These are phyloP conservation scores for Aspergillus latus DNA, from an alignment of 2,329 filamentous ascomycete genomes.

Conservation along the genomic window DNA sequence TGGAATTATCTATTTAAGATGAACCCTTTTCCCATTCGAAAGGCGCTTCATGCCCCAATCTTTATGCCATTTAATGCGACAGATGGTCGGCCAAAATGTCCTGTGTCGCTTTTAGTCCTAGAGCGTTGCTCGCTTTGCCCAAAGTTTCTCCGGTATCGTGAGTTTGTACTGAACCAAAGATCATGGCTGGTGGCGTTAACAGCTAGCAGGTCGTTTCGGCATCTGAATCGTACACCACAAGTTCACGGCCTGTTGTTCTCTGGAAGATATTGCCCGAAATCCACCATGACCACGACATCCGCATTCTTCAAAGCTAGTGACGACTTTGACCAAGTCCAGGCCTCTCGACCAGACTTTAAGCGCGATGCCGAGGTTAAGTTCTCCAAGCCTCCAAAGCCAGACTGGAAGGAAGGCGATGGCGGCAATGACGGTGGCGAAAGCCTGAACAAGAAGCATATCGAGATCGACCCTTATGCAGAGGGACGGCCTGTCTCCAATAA, in stretches of 20 bases:
- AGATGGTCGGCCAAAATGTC: neutral
- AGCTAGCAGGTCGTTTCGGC: neutral
- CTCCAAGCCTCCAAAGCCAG: slow-evolving; percentile 43
- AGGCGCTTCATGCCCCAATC: neutral
- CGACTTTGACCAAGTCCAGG: slow-evolving; percentile 43
- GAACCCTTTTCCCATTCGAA: neutral
- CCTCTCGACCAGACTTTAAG: slow-evolving; percentile 44
- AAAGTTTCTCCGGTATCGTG: neutral
- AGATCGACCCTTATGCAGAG: slow-evolving; percentile 76
- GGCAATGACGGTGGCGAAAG: slow-evolving; percentile 48
- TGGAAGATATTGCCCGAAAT: slow-evolving; percentile 1
- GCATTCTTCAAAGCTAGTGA: slow-evolving; percentile 27
- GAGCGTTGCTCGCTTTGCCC: neutral
- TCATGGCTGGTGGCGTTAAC: neutral
- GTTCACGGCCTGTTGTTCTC: neutral
- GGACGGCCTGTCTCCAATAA: slow-evolving; percentile 69
- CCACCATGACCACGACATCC: slow-evolving; percentile 21
- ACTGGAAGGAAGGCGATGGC: slow-evolving; percentile 46
- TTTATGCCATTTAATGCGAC: neutral
- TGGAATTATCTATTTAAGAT: slow-evolving; percentile 11
- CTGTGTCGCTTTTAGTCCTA: neutral
- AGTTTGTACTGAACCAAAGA: neutral
- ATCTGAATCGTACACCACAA: neutral
- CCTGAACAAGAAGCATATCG: slow-evolving; percentile 61
- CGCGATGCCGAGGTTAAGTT: slow-evolving; percentile 34